phyloP scores from a whole-genome alignment of 306 rosid species.

The Acacia confusa region DNA sequence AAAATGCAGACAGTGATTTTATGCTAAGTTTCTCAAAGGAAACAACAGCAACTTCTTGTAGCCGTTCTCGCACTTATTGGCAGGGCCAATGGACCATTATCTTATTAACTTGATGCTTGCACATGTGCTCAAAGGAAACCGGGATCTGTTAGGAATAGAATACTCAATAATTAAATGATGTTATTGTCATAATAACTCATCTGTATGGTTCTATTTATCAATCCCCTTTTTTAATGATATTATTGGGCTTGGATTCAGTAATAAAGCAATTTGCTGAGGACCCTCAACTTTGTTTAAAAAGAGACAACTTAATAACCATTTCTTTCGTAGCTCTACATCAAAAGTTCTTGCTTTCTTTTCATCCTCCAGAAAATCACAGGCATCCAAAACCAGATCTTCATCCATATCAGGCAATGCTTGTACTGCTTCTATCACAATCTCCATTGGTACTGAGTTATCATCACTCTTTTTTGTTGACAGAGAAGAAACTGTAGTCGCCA shows the following conservation, averaged over 20 bases:
- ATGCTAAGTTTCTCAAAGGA: constrained; percentile 30
- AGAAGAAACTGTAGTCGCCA: no score
- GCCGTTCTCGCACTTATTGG: constrained; percentile 70
- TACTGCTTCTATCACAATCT: constrained; percentile 59
- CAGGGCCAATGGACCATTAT: constrained; percentile 68
- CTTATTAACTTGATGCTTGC: constrained; percentile 70
- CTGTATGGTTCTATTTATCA: constrained; percentile 7
- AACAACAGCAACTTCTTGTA: constrained; percentile 26
- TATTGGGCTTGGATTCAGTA: constrained; percentile 13
- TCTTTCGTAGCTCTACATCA: constrained; percentile 48
- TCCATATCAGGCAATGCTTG: constrained; percentile 68
- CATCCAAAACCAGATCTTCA: constrained; percentile 78
- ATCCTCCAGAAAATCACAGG: constrained; percentile 42
- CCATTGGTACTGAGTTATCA: constrained; percentile 39
- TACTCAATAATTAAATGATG: background rate
- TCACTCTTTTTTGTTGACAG: background rate
- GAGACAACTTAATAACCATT: background rate
- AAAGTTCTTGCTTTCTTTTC: constrained; percentile 76
- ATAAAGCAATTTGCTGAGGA: background rate
- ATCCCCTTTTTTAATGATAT: background rate
- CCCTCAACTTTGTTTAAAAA: no score
- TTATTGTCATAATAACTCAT: no score
- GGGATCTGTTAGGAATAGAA: constrained; percentile 13
- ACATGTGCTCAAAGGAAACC: constrained; percentile 63
- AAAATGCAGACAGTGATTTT: constrained; percentile 33